Evolutionary conservation across 1,284 basidiomycete genomes (phyloP), one percentile per base, ranked within the genome.

Genomic region (Leccinum fuscescens): DNA sequence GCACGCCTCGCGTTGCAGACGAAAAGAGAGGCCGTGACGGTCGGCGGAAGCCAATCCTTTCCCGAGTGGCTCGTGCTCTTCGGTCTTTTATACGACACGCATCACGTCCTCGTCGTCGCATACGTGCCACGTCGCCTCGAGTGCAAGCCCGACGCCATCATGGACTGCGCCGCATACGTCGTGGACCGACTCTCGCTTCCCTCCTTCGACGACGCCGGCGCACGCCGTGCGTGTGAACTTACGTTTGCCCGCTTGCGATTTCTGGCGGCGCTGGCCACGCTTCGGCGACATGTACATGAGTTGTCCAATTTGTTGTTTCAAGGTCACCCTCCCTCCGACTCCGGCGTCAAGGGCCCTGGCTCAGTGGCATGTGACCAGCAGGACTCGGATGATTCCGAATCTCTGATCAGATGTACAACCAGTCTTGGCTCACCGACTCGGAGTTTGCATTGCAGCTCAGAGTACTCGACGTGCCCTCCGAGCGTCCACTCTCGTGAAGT

Each of bases 21-120:
- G 11, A 53, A 53, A 12, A 33, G 29, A 44, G 35, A 17, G 12
- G 12, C 24, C 6, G n/a, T 29, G 20, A 31, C 33, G 5, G 33
- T 14, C 33, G 12, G 33, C 33, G 33, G 33, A 33, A 12, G 33
- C 33, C 33, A 39, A 54, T 15, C 55, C 39, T 63, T 70, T 56
- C 69, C 69, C n/a, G 70, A 74, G 48, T 71, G 69, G 72, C 39
- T 71, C 29, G 54, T 73, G 1, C 51, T 72, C 7, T 72, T 72
- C 39, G 67, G 69, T 17, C 65, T 72, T 52, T 4, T 62, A 20
- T 72, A 63, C 15, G 67, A 68, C 29, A n/a, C 42, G 0, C 60
- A 56, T 56, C 62, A 42, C 24, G 29, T 70, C 20, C 62, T 59
- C 17, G 59, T 74, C 48, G 12, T 71, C 44, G 72, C 67, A 3